Evolutionary conservation across 371 early-diverging fungal species (phyloP), one percentile per base, ranked within the genome.

Genomic region (Smittium culicis): DNA sequence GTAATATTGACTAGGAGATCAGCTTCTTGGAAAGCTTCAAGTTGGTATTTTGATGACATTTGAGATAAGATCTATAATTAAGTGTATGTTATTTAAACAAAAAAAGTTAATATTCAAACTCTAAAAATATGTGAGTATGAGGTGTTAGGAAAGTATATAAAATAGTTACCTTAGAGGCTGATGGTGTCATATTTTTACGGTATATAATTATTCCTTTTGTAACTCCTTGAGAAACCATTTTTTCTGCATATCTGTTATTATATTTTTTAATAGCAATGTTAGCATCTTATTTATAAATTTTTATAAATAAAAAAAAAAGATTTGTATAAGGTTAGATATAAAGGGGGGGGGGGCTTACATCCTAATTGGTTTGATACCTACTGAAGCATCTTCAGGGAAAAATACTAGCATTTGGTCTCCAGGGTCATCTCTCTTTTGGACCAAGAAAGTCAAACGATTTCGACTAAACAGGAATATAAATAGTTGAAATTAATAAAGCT

Each of bases 1-100:
- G 99, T 99, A 66, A 98, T 96, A 79, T 99, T 99, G 71, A 99
- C 97, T 45, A 98, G 77, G 64, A 99, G 77, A 75, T 99, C 99
- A 61, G 87, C 81, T 74, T 98, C 97, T 70, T 90, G 82, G 79
- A 99, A 99, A 8, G 88, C 82, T 72, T 99, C 99, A 45, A 99
- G 72, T 1, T 86, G 84, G 72, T 91, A 93, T 70, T 89, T 91
- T 33, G 88, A 68, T 8, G 72, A 56, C 24, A 71, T 29, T 61
- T 72, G 45, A 20, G 67, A 69, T 8, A 67, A 63, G 17, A 63
- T 63, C 66, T 66, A 59, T 45, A n/a, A n/a, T n/a, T n/a, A n/a
- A n/a, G n/a, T n/a, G n/a, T n/a, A n/a, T n/a, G n/a, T n/a, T 25
- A 5, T 45, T 28, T 24, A 35, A 1, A n/a, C 27, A 14, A 29